Conservation (phyloP, 225 moss, liverwort and hornwort genomes). For the Polytrichum formosum region DNA sequence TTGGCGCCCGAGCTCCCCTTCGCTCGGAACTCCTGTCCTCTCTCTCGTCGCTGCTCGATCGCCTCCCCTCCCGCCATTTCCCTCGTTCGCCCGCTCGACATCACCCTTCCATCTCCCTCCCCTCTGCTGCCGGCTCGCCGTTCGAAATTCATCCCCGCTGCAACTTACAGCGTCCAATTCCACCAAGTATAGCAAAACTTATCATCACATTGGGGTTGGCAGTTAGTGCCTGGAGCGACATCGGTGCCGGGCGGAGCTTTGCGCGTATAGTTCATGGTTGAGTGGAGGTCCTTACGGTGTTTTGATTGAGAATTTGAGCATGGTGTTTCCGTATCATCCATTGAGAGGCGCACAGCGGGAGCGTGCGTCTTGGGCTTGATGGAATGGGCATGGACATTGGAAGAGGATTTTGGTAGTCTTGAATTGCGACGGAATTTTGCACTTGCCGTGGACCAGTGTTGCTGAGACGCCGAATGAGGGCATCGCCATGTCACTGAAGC, state of each 20-base stretch:
- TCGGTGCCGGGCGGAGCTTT: neutral
- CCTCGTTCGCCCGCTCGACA: neutral
- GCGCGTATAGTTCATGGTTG: neutral
- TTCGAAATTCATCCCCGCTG: neutral
- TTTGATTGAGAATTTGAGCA: conserved; percentile 12
- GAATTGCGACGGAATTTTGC: neutral
- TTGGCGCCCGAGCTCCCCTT: conserved; percentile 2
- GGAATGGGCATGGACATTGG: neutral
- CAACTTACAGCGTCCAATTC: neutral
- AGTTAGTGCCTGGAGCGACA: neutral
- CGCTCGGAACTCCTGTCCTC: neutral
- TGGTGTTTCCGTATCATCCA: conserved; percentile 15
- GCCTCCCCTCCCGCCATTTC: neutral
- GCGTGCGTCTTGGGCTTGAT: neutral
- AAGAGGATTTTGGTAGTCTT: neutral
- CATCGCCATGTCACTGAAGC: neutral
- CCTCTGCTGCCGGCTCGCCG: neutral
- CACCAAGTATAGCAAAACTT: neutral
- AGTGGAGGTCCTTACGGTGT: neutral
- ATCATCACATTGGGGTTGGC: neutral
- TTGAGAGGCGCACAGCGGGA: conserved; percentile 10
- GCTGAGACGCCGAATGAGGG: neutral
- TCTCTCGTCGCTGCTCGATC: neutral
- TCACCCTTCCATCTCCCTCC: neutral
- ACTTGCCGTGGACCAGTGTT: neutral